These are phyloP conservation scores for Heterobasidion annosum DNA, from an alignment of 1,284 basidiomycete species.

Conservation along the genomic window DNA sequence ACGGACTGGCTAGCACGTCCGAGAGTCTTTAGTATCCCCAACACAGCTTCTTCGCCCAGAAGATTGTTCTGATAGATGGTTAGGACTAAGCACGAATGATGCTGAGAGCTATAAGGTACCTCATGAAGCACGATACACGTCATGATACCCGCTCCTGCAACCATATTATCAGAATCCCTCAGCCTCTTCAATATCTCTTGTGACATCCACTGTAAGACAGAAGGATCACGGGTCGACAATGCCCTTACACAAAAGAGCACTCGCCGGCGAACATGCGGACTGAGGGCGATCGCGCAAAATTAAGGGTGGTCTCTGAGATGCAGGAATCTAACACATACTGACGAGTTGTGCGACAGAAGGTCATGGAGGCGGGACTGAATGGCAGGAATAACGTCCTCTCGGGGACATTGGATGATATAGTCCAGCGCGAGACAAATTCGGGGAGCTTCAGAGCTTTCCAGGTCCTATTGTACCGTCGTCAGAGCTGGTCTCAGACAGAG, in stretches of 20 bases:
- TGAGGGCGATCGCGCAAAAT: constrained; percentile 17
- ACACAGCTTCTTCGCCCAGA: not conserved
- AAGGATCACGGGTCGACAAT: constrained; percentile 38
- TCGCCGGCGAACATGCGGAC: constrained; percentile 50
- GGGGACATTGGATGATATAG: constrained; percentile 47
- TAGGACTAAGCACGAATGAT: not conserved
- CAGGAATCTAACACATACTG: constrained; percentile 33
- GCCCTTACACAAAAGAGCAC: constrained; percentile 48
- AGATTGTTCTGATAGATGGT: not conserved
- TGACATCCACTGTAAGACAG: constrained; percentile 38
- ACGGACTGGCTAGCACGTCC: not conserved
- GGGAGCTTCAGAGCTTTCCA: constrained; percentile 44
- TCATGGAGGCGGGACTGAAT: constrained; percentile 55
- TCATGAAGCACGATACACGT: constrained; percentile 17
- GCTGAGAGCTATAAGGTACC: constrained; percentile 9
- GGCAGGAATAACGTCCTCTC: constrained; percentile 61
- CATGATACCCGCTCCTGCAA: constrained; percentile 40
- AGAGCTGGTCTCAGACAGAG: constrained; percentile 1
- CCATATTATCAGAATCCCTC: constrained; percentile 35
- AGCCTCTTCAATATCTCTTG: constrained; percentile 33
- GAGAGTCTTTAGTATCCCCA: not conserved
- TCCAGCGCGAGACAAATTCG: constrained; percentile 67
- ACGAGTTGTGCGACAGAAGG: constrained; percentile 64
- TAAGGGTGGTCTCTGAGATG: constrained; percentile 5
- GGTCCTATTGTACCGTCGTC: constrained; percentile 35